Percentiles rank a stretch among this genome's conserved stretches.
These are phyloP conservation scores for Kazachstania taianensis DNA, from an alignment of 805 yeast species.

Conservation along the genomic window DNA sequence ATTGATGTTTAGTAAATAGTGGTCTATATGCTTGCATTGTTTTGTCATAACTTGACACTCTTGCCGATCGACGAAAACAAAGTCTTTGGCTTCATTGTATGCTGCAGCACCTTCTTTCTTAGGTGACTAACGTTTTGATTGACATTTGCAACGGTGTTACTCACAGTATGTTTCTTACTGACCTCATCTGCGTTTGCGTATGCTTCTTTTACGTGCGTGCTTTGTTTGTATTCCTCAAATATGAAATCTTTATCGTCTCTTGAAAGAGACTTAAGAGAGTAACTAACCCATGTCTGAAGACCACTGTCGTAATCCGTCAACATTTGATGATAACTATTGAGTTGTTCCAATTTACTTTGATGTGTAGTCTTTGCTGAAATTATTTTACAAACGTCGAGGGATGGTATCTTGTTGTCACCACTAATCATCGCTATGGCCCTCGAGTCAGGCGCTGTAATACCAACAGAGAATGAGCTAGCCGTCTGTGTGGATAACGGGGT, in stretches of 20 bases:
- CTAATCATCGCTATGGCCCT: slow-evolving; percentile 19
- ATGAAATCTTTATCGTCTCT: slow-evolving; percentile 25
- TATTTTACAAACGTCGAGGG: slow-evolving; percentile 35
- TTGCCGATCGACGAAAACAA: slow-evolving; percentile 45
- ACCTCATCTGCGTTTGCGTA: slow-evolving; percentile 50
- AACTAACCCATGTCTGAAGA: slow-evolving; percentile 43
- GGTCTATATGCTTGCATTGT: too few species aligned
- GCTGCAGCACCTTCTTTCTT: slow-evolving; percentile 39
- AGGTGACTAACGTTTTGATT: slow-evolving; percentile 42
- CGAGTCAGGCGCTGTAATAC: slow-evolving; percentile 13
- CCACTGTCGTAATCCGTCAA: slow-evolving; percentile 42
- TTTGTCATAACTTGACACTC: slow-evolving; percentile 3
- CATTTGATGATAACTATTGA: slow-evolving; percentile 30
- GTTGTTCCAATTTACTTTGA: slow-evolving; percentile 16
- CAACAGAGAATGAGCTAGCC: background rate
- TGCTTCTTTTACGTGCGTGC: slow-evolving; percentile 49
- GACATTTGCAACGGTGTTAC: slow-evolving; percentile 33
- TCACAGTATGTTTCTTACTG: slow-evolving; percentile 30
- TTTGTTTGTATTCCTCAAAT: slow-evolving; percentile 33
- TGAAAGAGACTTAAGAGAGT: slow-evolving; percentile 24
- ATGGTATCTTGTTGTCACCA: slow-evolving; percentile 32
- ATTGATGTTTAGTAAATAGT: too few species aligned
- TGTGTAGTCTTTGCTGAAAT: slow-evolving; percentile 13
- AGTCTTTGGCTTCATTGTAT: slow-evolving; percentile 41
- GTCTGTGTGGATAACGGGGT: background rate